phyloP scores from a whole-genome alignment of 2,329 filamentous ascomycete species.

The Diplodia intermedia region DNA sequence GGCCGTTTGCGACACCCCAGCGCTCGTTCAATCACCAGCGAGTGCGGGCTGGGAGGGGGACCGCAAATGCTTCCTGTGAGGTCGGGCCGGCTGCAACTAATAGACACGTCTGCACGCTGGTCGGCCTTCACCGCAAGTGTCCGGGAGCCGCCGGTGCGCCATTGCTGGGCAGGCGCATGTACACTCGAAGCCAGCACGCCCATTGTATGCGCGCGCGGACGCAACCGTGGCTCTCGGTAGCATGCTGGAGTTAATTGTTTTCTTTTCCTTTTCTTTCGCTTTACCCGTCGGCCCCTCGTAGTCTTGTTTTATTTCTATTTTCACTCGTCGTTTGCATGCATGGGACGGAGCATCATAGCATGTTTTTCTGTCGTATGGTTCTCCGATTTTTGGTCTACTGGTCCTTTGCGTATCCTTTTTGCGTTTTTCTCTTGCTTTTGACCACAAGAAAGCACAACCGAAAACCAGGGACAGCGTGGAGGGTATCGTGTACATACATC shows the following conservation, averaged over 20 bases:
- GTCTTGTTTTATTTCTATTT: slow-evolving; percentile 3
- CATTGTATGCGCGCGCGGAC: slow-evolving; percentile 3
- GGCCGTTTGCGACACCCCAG: slow-evolving; percentile 29
- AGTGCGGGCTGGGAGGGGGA: slow-evolving; percentile 28
- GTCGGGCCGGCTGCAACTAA: slow-evolving; percentile 29
- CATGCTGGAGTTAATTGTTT: slow-evolving; percentile 25
- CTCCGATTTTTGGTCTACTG: slow-evolving; percentile 5
- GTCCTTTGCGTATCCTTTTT: not conserved
- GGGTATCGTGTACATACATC: slow-evolving; percentile 5
- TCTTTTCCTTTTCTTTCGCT: slow-evolving; percentile 9
- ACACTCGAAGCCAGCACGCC: not conserved
- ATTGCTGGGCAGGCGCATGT: slow-evolving; percentile 30
- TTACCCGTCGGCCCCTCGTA: not conserved
- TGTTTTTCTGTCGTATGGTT: slow-evolving; percentile 32
- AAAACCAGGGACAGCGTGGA: not conserved
- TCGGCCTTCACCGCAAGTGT: slow-evolving; percentile 16
- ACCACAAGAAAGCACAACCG: slow-evolving; percentile 2
- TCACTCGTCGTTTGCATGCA: slow-evolving; percentile 25
- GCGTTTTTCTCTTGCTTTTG: not conserved
- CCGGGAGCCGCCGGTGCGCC: slow-evolving; percentile 23
- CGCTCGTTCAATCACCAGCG: slow-evolving; percentile 27
- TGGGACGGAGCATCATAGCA: slow-evolving; percentile 33
- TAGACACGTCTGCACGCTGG: slow-evolving; percentile 27
- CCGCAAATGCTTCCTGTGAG: slow-evolving; percentile 18
- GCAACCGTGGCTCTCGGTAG: not conserved